Evolutionary conservation across 352 stramenopile species (phyloP).

Genomic region (Hyaloperonospora arabidopsidis): DNA sequence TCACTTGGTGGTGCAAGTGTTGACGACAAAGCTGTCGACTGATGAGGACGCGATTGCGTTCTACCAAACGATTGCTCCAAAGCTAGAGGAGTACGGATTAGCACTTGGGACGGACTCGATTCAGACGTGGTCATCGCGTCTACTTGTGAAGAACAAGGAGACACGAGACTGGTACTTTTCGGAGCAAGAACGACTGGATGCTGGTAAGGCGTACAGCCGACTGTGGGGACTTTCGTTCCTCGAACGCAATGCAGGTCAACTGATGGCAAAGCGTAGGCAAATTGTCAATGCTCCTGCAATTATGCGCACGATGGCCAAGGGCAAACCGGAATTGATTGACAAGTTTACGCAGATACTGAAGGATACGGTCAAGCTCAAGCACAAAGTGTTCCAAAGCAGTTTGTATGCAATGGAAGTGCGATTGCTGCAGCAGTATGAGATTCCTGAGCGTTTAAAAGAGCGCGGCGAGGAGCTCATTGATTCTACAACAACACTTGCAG

Average conservation of each 20-base stretch:
- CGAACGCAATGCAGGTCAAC: conserved; percentile 58
- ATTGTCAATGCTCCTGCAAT: conserved; percentile 65
- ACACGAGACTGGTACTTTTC: conserved; percentile 80
- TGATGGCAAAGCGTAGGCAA: conserved; percentile 67
- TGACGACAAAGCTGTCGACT: conserved; percentile 38
- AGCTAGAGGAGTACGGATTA: conserved; percentile 62
- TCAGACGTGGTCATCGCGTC: conserved; percentile 74
- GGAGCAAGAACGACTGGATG: conserved; percentile 70
- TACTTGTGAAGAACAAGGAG: conserved; percentile 86
- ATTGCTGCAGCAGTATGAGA: conserved; percentile 40
- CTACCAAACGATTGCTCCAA: conserved; percentile 42
- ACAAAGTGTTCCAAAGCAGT: conserved; percentile 83
- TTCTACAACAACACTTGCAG: conserved; percentile 43
- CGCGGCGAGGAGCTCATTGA: conserved; percentile 57
- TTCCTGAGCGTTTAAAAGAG: conserved; percentile 77
- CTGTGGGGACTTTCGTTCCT: conserved; percentile 79
- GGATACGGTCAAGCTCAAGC: conserved; percentile 79
- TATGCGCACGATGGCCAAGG: conserved; percentile 53
- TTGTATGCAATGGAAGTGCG: conserved; percentile 50
- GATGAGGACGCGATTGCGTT: conserved; percentile 72
- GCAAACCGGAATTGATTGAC: conserved; percentile 78
- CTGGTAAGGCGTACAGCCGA: conserved; percentile 63
- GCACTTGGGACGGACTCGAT: conserved; percentile 55
- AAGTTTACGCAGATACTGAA: conserved; percentile 84
- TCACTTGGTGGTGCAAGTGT: conserved; percentile 39